Evolutionary conservation across 2,329 filamentous ascomycete species (phyloP), one percentile per base, ranked within the genome.

Genomic region (Hortaea sp.): DNA sequence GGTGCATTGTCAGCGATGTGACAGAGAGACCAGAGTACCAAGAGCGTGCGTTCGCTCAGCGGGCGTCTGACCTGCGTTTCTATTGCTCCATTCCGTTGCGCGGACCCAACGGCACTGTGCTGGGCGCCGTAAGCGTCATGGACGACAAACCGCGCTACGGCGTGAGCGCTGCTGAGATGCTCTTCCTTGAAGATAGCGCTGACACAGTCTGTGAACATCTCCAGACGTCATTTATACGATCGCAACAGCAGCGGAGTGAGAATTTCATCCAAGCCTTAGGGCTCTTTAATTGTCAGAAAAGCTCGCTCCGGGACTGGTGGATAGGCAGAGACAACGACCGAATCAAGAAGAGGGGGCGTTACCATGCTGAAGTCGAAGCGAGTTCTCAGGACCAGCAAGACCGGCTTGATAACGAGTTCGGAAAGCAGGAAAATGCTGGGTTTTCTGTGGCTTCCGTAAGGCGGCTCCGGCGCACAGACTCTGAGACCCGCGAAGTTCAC

Each of bases 51-150:
- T 51, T 59, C 7, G 43, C 56, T 13, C 40, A 41, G 5, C 51
- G 41, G n/a, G 56, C 42, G 57, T 54, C 37, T 53, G 54, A 20
- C 51, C 57, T 37, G 6, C 53, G 58, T 40, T 79, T 79, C 55
- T 75, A 75, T 48, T 74, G 72, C 10, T 73, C 73, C n/a, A 77
- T 82, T 0, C 81, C 81, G 0, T 74, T 84, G 43, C 70, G 74
- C 13, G 79, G 75, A 5, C 71, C 71, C 0, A 72, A 70, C 29
- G 72, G 75, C 31, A 72, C 75, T 49, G 71, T 73, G 39, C 75
- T 85, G 44, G 81, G 81, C 11, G 72, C 70, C 12, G 77, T 81
- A 47, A 72, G 74, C 41, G 70, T 84, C 5, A 65, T 80, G 4
- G 79, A 83, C 52, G 71, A 75, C 31, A 67, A 69, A n/a, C 74